A percentile compares a stretch with the other conserved stretches of the same genome.
Conservation (phyloP, 1,139 yeast genomes). For the Zygotorulaspora mrakii region DNA sequence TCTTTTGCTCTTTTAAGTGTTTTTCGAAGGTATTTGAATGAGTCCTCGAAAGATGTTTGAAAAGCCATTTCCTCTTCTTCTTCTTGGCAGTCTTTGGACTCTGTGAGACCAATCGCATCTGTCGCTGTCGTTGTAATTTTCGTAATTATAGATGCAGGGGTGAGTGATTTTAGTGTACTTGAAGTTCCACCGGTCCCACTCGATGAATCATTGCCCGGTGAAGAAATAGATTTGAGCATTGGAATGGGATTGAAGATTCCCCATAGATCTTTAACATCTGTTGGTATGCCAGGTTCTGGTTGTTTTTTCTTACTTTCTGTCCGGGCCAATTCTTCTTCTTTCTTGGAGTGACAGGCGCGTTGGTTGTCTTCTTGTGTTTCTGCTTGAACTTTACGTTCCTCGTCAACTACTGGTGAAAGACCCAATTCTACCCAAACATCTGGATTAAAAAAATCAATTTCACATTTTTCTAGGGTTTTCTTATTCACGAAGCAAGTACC, state of each 20-base stretch:
- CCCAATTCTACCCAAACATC: conserved; percentile 75
- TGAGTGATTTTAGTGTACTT: conserved; percentile 7
- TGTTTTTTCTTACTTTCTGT: conserved; percentile 9
- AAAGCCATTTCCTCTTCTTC: conserved; percentile 23
- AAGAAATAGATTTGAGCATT: conserved; percentile 11
- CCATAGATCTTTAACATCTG: conserved; percentile 14
- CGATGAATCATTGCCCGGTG: conserved; percentile 4
- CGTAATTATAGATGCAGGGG: conserved; percentile 11
- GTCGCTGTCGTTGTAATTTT: conserved; percentile 10
- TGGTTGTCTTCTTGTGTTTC: conserved; percentile 6
- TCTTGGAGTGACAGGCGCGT: background rate
- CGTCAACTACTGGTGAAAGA: conserved; percentile 68
- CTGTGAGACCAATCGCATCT: conserved; percentile 11
- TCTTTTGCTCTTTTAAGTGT: conserved; percentile 58
- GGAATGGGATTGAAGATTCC: conserved; percentile 17
- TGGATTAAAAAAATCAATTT: conserved; percentile 74
- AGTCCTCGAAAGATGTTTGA: conserved; percentile 50
- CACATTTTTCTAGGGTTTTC: conserved; percentile 53
- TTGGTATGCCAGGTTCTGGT: conserved; percentile 15
- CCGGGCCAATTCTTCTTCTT: conserved; percentile 13
- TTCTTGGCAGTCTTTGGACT: conserved; percentile 12
- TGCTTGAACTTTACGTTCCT: conserved; percentile 18
- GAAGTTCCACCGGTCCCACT: background rate
- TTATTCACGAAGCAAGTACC: conserved; percentile 70
- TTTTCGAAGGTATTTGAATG: conserved; percentile 58